These are phyloP conservation scores for Hypomontagnella monticulosa DNA, from an alignment of 495 filamentous ascomycete species.

Conservation along the genomic window DNA sequence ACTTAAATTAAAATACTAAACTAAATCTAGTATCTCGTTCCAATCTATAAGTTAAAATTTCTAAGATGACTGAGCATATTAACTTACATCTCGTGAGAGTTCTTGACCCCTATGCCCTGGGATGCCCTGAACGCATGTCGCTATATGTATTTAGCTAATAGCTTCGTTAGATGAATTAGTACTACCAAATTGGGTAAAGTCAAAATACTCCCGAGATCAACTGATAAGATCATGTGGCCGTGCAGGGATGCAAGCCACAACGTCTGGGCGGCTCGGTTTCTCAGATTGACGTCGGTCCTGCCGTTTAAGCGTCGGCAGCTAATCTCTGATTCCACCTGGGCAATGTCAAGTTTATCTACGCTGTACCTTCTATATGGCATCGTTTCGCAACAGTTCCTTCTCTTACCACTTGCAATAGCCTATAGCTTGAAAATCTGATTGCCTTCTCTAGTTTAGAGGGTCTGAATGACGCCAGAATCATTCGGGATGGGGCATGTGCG, in stretches of 20 bases:
- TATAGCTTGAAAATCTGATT: background rate
- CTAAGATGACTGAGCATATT: too few relatives aligned
- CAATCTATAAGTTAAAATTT: too few relatives aligned
- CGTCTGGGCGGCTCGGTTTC: constrained; percentile 18
- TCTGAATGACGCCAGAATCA: constrained; percentile 4
- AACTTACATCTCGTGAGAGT: too few relatives aligned
- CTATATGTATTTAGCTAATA: too few relatives aligned
- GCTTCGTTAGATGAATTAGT: too few relatives aligned
- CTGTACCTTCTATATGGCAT: constrained; percentile 8
- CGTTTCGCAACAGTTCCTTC: constrained; percentile 17
- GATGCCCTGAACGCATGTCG: too few relatives aligned
- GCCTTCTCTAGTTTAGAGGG: background rate
- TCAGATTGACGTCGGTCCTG: constrained; percentile 31
- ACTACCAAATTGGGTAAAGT: too few relatives aligned
- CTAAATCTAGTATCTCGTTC: too few relatives aligned
- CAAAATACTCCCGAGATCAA: too few relatives aligned
- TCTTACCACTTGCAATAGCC: background rate
- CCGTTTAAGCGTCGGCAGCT: constrained; percentile 25
- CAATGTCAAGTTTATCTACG: constrained; percentile 12
- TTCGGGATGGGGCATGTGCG: constrained; percentile 18
- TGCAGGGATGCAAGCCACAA: constrained; percentile 32
- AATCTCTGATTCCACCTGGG: constrained; percentile 25
- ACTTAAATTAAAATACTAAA: too few relatives aligned
- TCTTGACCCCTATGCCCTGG: too few relatives aligned
- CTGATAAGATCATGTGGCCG: constrained; percentile 11